Conservation (phyloP, 495 filamentous ascomycete genomes). For the Talaromyces nanjingensis region DNA sequence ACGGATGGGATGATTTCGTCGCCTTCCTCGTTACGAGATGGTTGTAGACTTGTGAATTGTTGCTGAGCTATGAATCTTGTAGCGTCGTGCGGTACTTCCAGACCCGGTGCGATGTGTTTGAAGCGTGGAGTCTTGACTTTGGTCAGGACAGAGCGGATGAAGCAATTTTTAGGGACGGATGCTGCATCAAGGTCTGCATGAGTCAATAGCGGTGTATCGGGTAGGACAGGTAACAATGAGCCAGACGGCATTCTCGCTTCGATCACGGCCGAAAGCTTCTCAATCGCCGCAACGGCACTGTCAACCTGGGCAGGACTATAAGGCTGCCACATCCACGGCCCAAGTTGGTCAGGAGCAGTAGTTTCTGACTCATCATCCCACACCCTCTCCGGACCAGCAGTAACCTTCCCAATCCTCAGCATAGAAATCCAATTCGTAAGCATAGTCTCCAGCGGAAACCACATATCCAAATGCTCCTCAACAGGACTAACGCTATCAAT, state of each 20-base stretch:
- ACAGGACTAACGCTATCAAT: constrained; percentile 13
- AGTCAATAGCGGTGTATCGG: constrained; percentile 15
- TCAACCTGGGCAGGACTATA: constrained; percentile 16
- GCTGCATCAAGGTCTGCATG: constrained; percentile 22
- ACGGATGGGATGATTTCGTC: constrained; percentile 14
- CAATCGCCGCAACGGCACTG: constrained; percentile 14
- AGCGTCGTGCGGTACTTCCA: constrained; percentile 19
- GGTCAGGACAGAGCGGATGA: constrained; percentile 23
- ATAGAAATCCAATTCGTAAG: constrained; percentile 31
- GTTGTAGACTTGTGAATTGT: constrained; percentile 16
- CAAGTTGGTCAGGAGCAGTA: not conserved
- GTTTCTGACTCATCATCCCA: not conserved
- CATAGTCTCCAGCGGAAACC: constrained; percentile 32
- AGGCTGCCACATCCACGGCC: constrained; percentile 14
- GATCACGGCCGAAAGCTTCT: constrained; percentile 11
- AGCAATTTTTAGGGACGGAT: constrained; percentile 21
- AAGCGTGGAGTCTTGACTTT: constrained; percentile 26
- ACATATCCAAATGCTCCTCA: constrained; percentile 20
- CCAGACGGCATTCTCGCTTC: constrained; percentile 14
- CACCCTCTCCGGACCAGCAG: not conserved
- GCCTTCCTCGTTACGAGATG: constrained; percentile 8
- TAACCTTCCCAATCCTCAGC: constrained; percentile 21
- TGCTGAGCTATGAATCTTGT: constrained; percentile 18
- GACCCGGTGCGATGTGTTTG: constrained; percentile 27
- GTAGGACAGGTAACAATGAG: constrained; percentile 6